A percentile compares a stretch with the other conserved stretches of the same genome.
phyloP scores from a whole-genome alignment of 2,329 filamentous ascomycete genomes.

The Penicillium capsulatum region DNA sequence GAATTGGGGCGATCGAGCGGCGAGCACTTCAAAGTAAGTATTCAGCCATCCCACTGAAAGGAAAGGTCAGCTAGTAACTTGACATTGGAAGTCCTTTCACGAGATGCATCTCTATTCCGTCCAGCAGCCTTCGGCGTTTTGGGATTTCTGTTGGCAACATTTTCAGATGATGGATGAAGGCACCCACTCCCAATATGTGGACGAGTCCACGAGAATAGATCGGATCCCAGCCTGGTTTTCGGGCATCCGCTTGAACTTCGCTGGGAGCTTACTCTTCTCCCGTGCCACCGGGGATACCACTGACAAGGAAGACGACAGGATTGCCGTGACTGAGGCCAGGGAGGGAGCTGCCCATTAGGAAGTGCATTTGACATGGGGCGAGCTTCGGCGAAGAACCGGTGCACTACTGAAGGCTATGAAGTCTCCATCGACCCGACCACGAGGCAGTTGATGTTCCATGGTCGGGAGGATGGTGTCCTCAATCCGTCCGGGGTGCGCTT shows the following conservation, averaged over 20 bases:
- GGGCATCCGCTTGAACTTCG: constrained; percentile 69
- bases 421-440: constrained; percentile 66
- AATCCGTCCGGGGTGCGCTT: constrained; percentile 77
- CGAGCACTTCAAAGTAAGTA: constrained; percentile 16
- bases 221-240: constrained; percentile 71
- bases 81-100: constrained; percentile 55
- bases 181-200: constrained; percentile 57
- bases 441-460: constrained; percentile 44
- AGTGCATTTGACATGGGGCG: constrained; percentile 61
- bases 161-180: constrained; percentile 62
- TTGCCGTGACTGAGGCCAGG: constrained; percentile 65
- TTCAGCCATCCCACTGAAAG: too few species aligned
- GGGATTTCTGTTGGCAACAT: constrained; percentile 58
- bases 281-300: constrained; percentile 41
- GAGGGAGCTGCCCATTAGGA: constrained; percentile 33
- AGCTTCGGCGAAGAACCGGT: constrained; percentile 59
- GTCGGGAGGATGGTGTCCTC: constrained; percentile 64
- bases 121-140: constrained; percentile 60
- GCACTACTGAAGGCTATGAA: constrained; percentile 63
- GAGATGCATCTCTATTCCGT: constrained; percentile 70
- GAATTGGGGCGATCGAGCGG: constrained; percentile 16
- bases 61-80: too few species aligned
- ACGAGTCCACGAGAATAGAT: constrained; percentile 66
- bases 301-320: constrained; percentile 65
- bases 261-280: constrained; percentile 73